Evolutionary conservation across 805 yeast genomes (phyloP).

Genomic region (Saccharomycopsis amapae): DNA sequence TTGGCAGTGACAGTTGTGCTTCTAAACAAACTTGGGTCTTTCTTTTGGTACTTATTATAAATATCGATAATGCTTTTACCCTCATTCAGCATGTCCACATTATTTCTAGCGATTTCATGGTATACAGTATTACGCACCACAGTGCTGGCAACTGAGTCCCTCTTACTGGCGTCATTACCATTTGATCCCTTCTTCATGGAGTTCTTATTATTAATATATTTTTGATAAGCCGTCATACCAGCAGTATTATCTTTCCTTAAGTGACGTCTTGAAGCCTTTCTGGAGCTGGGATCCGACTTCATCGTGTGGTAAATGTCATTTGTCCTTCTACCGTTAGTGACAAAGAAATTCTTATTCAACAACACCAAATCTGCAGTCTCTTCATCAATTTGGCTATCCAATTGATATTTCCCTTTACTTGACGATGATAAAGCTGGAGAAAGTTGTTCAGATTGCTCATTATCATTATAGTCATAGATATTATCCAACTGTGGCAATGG

Average conservation of each 20-base stretch:
- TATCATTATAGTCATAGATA: too few species aligned
- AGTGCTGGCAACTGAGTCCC: conserved; percentile 16
- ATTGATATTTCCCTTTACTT: conserved; percentile 3
- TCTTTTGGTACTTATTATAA: conserved; percentile 16
- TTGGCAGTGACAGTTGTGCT: conserved; percentile 20
- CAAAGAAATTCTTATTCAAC: conserved; percentile 21
- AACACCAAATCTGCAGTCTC: conserved; percentile 21
- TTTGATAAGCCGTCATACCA: conserved; percentile 6
- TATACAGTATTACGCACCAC: conserved; percentile 14
- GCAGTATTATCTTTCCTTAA: not conserved
- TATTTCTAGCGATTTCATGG: conserved; percentile 5
- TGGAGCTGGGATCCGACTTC: conserved; percentile 4
- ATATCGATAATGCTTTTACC: conserved; percentile 20
- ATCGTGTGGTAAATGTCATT: conserved; percentile 16
- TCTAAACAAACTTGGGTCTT: conserved; percentile 14
- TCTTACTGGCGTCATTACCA: conserved; percentile 2
- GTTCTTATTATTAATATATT: conserved; percentile 8
- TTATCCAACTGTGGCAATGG: too few species aligned
- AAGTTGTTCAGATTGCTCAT: too few species aligned
- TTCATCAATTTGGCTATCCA: conserved; percentile 19
- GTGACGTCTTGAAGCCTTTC: not conserved
- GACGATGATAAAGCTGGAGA: too few species aligned
- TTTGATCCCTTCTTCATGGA: not conserved
- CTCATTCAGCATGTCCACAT: not conserved
- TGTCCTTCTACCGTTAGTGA: conserved; percentile 20